Percentiles rank a stretch among this genome's conserved stretches.
Conservation (phyloP, 2,329 filamentous ascomycete genomes). For the Rhynchosporium agropyri region DNA sequence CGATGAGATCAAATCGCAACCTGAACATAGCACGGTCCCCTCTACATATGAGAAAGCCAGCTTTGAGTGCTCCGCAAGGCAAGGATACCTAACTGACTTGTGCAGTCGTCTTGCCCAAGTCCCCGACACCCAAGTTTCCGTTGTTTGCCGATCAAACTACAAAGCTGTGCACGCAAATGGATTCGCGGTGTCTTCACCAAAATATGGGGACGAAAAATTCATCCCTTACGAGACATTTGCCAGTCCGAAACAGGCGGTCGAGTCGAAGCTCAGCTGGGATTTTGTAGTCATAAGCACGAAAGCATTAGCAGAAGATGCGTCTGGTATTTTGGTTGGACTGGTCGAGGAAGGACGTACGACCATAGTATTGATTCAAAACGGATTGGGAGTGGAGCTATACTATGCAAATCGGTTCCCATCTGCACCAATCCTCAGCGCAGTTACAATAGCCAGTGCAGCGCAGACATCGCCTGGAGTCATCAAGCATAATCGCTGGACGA, state of each 20-base stretch:
- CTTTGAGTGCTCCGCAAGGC: neutral
- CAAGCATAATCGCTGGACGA: conserved; percentile 73
- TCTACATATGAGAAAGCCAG: neutral
- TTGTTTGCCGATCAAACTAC: conserved; percentile 77
- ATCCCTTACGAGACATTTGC: conserved; percentile 63
- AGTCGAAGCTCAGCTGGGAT: conserved; percentile 47
- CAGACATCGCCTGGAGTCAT: conserved; percentile 65
- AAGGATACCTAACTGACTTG: neutral
- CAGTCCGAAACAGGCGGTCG: conserved; percentile 51
- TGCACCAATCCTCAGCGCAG: conserved; percentile 65
- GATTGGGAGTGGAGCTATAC: conserved; percentile 49
- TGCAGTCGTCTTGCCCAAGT: conserved; percentile 61
- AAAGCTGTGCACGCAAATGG: conserved; percentile 61
- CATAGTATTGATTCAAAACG: conserved; percentile 41
- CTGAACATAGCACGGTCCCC: neutral
- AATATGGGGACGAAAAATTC: conserved; percentile 70
- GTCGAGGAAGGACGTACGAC: conserved; percentile 34
- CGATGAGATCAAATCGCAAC: neutral
- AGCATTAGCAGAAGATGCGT: conserved; percentile 41
- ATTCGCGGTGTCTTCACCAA: conserved; percentile 65
- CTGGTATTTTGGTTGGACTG: conserved; percentile 36
- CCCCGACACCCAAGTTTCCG: conserved; percentile 58
- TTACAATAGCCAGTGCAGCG: conserved; percentile 70
- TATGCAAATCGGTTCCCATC: conserved; percentile 64
- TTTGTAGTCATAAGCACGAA: conserved; percentile 42